Evolutionary conservation across 345 rosid species (phyloP), one percentile per base, ranked within the genome.

Genomic region (Citrus hindsii): DNA sequence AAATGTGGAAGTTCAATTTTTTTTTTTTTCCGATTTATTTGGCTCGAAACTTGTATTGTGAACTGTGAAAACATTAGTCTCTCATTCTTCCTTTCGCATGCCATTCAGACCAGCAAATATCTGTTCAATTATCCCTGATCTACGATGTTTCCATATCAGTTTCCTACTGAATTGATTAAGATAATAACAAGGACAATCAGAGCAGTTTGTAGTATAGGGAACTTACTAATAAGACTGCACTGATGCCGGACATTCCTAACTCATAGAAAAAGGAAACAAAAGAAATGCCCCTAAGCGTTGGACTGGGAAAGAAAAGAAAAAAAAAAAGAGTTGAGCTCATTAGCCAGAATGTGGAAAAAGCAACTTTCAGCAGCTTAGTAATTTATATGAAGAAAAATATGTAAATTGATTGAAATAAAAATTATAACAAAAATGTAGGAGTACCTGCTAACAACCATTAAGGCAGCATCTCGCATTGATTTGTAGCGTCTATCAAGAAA

Each of bases 171-270:
- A 37, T 9, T 35, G 64, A 30, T 14, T 19, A 62, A n/a, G 19
- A 6, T 13, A 79, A 28, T 65, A 79, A 28, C 24, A n/a, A 6
- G 10, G 28, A 51, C 6, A 46, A 48, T 28, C 21, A 66, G 18
- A 33, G 38, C 35, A 25, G 30, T 62, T 55, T 12, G 25, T 38
- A 19, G 48, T 35, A 40, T 5, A 62, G 51, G 58, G 19, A 70
- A 62, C 85, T 75, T 85, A 85, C 92, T 56, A 89, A 65, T 67
- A 89, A 79, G 46, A 89, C 87, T 9, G 84, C 58, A 55, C 38
- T 85, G 85, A 89, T 85, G 56, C 92, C 90, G 0, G 92, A 82
- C 92, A 84, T 89, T 79, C 92, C 92, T 73, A 89, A 61, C 78
- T 87, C 82, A 68, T 87, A 89, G 81, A 89, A 89, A 79, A 89